Base-by-base conservation (phyloP, 75 land plant species). In the Cupressus sempervirens region DNA sequence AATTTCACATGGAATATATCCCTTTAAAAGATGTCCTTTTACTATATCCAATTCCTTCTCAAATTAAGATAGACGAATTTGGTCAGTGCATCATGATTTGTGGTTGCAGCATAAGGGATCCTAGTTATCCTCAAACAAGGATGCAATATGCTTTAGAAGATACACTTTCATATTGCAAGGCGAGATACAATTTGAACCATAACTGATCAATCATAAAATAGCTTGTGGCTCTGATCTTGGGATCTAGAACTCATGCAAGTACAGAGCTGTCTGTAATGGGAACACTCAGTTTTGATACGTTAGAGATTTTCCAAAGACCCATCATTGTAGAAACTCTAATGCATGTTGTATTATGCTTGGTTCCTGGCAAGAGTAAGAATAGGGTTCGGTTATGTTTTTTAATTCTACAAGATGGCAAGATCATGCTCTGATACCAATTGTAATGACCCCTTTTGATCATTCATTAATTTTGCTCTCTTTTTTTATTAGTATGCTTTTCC, bases 341-440 rank as follows among this genome's bases (percentile, higher is more conserved):
- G 84, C 96, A 97, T 91, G 45, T 93, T 34, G 54, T 94, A 89
- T 80, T 93, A 1, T 92, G 91, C 75, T 83, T 93, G 85, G 94
- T 97, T 34, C 99, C 97, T 34, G n/a, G n/a, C n/a, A n/a, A n/a
- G n/a, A n/a, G n/a, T n/a, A n/a, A n/a, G n/a, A n/a, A n/a, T n/a
- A n/a, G n/a, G n/a, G n/a, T n/a, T n/a, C n/a, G n/a, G n/a, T n/a
- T n/a, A n/a, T n/a, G n/a, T n/a, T n/a, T n/a, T n/a, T n/a, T n/a
- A n/a, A n/a, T n/a, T n/a, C n/a, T n/a, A n/a, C n/a, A n/a, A n/a
- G n/a, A n/a, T n/a, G n/a, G n/a, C n/a, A n/a, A n/a, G n/a, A n/a
- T n/a, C n/a, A n/a, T n/a, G n/a, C n/a, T n/a, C n/a, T n/a, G n/a
- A n/a, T n/a, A n/a, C n/a, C n/a, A n/a, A n/a, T n/a, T n/a, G n/a